Evolutionary conservation across 768 basidiomycete genomes (phyloP).

Genomic region (Lactarius trivialis): DNA sequence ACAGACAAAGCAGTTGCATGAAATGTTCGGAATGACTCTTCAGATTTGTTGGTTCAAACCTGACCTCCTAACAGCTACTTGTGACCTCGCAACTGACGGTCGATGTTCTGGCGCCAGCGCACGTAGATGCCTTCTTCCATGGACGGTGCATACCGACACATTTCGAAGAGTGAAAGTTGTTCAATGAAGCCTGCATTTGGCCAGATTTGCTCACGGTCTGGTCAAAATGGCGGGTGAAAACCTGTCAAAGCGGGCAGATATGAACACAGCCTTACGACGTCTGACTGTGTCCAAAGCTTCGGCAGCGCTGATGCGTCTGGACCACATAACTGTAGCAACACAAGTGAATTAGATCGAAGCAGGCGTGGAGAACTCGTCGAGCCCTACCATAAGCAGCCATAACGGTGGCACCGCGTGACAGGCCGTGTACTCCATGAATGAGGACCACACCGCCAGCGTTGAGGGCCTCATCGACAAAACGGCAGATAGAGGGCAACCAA

Average conservation of each 20-base stretch:
- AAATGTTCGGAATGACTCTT: background rate
- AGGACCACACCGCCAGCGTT: constrained; percentile 23
- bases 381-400: constrained; percentile 23
- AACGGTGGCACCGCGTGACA: constrained; percentile 23
- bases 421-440: constrained; percentile 23
- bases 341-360: background rate
- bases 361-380: background rate
- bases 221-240: background rate
- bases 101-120: constrained; percentile 21
- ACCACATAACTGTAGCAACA: constrained; percentile 21
- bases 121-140: constrained; percentile 22
- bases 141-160: constrained; percentile 21
- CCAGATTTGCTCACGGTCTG: constrained; percentile 24
- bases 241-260: background rate
- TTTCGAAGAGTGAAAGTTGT: constrained; percentile 23
- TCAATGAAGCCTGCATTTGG: constrained; percentile 18
- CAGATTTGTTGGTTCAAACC: background rate
- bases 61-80: background rate
- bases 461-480: constrained; percentile 24
- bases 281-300: constrained; percentile 19
- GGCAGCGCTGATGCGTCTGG: constrained; percentile 14
- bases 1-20: background rate
- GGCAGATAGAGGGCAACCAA: constrained; percentile 23
- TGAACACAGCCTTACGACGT: constrained; percentile 14
- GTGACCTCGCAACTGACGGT: constrained; percentile 1